Percentiles rank a stretch among this genome's conserved stretches.
phyloP scores from a whole-genome alignment of 129 eudicot genomes.

The Flaveria robusta region DNA sequence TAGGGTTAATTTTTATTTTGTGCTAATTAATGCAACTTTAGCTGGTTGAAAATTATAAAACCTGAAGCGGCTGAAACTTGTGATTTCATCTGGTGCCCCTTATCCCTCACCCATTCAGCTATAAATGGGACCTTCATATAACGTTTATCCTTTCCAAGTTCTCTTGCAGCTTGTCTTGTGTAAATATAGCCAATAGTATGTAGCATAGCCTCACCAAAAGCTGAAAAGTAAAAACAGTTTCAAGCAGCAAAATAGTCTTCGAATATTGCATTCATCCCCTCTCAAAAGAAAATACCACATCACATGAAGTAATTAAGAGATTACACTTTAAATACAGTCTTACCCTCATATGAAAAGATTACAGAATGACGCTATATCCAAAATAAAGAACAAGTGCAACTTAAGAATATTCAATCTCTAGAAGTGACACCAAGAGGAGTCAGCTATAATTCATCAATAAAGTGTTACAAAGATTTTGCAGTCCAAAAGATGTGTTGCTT shows the following conservation, averaged over 20 bases:
- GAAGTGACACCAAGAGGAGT: neutral
- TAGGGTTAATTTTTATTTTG: constrained; percentile 1
- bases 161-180: constrained; percentile 88
- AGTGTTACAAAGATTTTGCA: neutral
- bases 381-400: neutral
- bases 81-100: constrained; percentile 78
- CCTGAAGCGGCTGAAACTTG: constrained; percentile 92
- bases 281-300: neutral
- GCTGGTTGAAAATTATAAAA: constrained; percentile 29
- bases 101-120: constrained; percentile 95
- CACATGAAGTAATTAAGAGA: too few species aligned
- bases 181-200: constrained; percentile 90
- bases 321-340: neutral
- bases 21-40: constrained; percentile 1
- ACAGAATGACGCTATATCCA: neutral
- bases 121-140: constrained; percentile 83
- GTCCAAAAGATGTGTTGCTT: constrained; percentile 2
- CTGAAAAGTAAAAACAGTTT: constrained; percentile 42
- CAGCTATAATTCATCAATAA: neutral
- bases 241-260: neutral
- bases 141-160: constrained; percentile 79
- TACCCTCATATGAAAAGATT: neutral
- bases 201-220: constrained; percentile 92
- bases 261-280: neutral
- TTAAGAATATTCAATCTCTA: neutral